Evolutionary conservation across 2,329 filamentous ascomycete genomes (phyloP).

Genomic region (Paraphoma chrysanthemicola): DNA sequence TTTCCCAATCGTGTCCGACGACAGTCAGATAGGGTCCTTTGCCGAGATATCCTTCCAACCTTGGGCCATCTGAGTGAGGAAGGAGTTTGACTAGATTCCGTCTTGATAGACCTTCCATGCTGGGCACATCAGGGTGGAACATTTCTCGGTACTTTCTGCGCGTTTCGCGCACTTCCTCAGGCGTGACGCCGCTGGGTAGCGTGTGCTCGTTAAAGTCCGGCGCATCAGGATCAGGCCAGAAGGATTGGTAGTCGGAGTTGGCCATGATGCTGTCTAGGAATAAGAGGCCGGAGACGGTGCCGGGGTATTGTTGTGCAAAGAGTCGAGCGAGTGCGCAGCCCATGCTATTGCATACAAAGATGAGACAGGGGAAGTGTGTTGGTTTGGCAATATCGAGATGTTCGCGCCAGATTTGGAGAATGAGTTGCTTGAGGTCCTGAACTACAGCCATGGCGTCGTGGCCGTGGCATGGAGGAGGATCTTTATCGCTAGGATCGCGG

Average conservation of each 20-base stretch:
- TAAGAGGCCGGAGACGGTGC: constrained; percentile 55
- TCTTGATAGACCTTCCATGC: constrained; percentile 59
- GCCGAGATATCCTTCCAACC: constrained; percentile 47
- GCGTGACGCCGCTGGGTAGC: constrained; percentile 51
- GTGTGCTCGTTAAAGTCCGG: constrained; percentile 51
- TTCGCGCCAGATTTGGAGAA: constrained; percentile 48
- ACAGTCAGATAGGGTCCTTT: constrained; percentile 55
- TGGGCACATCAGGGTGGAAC: constrained; percentile 60
- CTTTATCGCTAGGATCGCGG: constrained; percentile 49
- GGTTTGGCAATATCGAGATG: constrained; percentile 45
- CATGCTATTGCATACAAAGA: constrained; percentile 62
- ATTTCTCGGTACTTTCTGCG: constrained; percentile 46
- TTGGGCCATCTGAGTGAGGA: constrained; percentile 53
- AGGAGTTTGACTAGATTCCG: constrained; percentile 53
- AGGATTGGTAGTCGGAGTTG: constrained; percentile 62
- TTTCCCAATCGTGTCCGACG: constrained; percentile 61
- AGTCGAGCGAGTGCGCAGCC: constrained; percentile 61
- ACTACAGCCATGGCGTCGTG: constrained; percentile 57
- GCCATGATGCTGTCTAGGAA: constrained; percentile 66
- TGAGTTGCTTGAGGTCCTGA: constrained; percentile 55
- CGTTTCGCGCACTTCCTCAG: constrained; percentile 44
- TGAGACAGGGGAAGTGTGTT: constrained; percentile 35
- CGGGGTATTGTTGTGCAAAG: constrained; percentile 57
- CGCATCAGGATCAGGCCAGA: constrained; percentile 64
- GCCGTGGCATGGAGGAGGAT: constrained; percentile 49